These are phyloP conservation scores for Colletotrichum euphorbiae DNA, from an alignment of 2,329 filamentous ascomycete species.

Conservation along the genomic window DNA sequence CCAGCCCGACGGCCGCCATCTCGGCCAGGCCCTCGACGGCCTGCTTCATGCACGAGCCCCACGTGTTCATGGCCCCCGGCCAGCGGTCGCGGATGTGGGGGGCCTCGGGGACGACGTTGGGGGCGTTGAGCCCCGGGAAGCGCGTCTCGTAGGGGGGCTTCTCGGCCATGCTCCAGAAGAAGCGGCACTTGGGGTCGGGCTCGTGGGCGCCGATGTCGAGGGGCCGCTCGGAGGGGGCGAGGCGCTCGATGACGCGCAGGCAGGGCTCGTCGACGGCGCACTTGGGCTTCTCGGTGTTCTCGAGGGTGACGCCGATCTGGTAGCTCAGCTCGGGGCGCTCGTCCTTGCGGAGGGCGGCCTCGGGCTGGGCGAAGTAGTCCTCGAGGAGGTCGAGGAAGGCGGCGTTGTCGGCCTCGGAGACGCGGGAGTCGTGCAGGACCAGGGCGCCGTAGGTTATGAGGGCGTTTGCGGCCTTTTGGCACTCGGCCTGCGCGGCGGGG, in stretches of 20 bases:
- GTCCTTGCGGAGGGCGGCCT: conserved; percentile 58
- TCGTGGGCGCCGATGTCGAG: conserved; percentile 67
- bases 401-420: conserved; percentile 65
- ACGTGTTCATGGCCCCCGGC: conserved; percentile 66
- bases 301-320: conserved; percentile 71
- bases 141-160: conserved; percentile 63
- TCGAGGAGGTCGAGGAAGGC: conserved; percentile 72
- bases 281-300: conserved; percentile 73
- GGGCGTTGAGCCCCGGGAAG: conserved; percentile 67
- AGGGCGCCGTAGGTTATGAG: conserved; percentile 71
- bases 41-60: conserved; percentile 70
- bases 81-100: conserved; percentile 62
- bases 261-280: conserved; percentile 73
- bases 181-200: conserved; percentile 71
- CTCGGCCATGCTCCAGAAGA: conserved; percentile 72
- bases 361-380: conserved; percentile 72
- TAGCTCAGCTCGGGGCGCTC: conserved; percentile 69
- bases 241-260: conserved; percentile 65
- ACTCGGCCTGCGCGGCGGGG: conserved; percentile 61
- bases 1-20: conserved; percentile 69
- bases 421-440: conserved; percentile 69
- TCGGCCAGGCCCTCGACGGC: conserved; percentile 68
- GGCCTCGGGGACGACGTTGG: conserved; percentile 65
- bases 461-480: conserved; percentile 64
- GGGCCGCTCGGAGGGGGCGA: conserved; percentile 66